These are phyloP conservation scores for Tricholoma terreum DNA, from an alignment of 768 basidiomycete species.

Conservation along the genomic window DNA sequence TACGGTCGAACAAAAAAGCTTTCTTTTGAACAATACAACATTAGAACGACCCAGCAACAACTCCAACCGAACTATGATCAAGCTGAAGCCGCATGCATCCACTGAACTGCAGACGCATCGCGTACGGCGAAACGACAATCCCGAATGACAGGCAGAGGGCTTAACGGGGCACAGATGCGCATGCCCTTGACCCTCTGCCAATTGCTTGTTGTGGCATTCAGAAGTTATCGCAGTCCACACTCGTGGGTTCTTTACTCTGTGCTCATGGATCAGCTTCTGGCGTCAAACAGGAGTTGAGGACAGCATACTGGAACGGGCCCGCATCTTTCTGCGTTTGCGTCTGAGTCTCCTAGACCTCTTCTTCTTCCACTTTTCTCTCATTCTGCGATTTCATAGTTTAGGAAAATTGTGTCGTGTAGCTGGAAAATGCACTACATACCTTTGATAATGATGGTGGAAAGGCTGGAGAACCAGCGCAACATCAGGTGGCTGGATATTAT, in stretches of 20 bases:
- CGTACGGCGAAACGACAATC: conserved; percentile 20
- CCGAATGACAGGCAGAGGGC: conserved; percentile 13
- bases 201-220: conserved; percentile 14
- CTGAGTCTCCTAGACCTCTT: conserved; percentile 91
- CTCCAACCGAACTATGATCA: not conserved
- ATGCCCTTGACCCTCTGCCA: conserved; percentile 6
- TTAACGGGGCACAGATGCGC: not conserved
- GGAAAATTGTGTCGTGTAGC: not conserved
- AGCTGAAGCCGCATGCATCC: not conserved
- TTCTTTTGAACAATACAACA: conserved; percentile 1
- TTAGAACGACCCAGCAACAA: conserved; percentile 1
- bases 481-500: conserved; percentile 4
- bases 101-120: conserved; percentile 4
- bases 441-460: conserved; percentile 30
- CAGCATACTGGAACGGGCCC: conserved; percentile 86
- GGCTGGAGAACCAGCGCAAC: conserved; percentile 13
- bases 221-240: conserved; percentile 20
- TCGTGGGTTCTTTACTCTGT: conserved; percentile 37
- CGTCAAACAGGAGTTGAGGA: not conserved
- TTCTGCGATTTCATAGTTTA: conserved; percentile 37
- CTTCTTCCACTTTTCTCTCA: conserved; percentile 99
- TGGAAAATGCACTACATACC: conserved; percentile 21
- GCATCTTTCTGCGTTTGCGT: conserved; percentile 95
- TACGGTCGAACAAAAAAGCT: not conserved
- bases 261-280: not conserved